Percentiles rank a stretch among this genome's conserved stretches.
phyloP scores from a whole-genome alignment of 2,329 filamentous ascomycete genomes.

The Talaromyces albobiverticillius region DNA sequence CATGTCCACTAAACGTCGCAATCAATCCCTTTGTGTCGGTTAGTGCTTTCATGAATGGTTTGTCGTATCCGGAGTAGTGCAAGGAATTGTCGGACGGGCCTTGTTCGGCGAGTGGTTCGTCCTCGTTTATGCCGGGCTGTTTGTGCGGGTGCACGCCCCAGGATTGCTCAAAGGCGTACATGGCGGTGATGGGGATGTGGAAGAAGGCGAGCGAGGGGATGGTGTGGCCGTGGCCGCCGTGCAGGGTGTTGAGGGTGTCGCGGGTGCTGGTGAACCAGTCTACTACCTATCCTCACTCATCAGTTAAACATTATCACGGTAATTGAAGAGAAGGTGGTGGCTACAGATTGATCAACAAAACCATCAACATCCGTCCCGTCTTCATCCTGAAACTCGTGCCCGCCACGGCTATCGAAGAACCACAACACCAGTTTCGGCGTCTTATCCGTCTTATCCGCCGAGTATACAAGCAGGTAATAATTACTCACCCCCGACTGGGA shows the following conservation, averaged over 20 bases:
- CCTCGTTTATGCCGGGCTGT: constrained; percentile 49
- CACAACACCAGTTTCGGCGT: constrained; percentile 56
- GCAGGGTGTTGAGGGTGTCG: constrained; percentile 25
- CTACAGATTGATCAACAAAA: constrained; percentile 44
- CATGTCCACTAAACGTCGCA: constrained; percentile 63
- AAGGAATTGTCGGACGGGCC: constrained; percentile 5
- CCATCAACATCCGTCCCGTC: constrained; percentile 19
- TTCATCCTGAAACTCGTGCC: constrained; percentile 45
- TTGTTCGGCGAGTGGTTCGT: constrained; percentile 32
- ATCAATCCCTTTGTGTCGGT: constrained; percentile 54
- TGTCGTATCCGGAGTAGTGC: constrained; percentile 49
- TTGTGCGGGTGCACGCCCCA: constrained; percentile 41
- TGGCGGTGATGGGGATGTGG: constrained; percentile 51
- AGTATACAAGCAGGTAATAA: constrained; percentile 54
- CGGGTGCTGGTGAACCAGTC: constrained; percentile 45
- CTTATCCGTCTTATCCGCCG: constrained; percentile 36
- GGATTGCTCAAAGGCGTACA: constrained; percentile 38
- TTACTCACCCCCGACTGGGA: constrained; percentile 48
- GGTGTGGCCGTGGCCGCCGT: constrained; percentile 25
- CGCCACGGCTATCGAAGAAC: constrained; percentile 69
- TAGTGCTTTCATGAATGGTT: constrained; percentile 62
- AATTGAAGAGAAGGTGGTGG: background rate
- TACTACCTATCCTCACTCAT: constrained; percentile 34
- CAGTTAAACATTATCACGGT: background rate
- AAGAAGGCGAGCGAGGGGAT: constrained; percentile 47